Evolutionary conservation across 192 early-diverging fungal genomes (phyloP), one percentile per base, ranked within the genome.

Genomic region (Rhizophagus prolifer): DNA sequence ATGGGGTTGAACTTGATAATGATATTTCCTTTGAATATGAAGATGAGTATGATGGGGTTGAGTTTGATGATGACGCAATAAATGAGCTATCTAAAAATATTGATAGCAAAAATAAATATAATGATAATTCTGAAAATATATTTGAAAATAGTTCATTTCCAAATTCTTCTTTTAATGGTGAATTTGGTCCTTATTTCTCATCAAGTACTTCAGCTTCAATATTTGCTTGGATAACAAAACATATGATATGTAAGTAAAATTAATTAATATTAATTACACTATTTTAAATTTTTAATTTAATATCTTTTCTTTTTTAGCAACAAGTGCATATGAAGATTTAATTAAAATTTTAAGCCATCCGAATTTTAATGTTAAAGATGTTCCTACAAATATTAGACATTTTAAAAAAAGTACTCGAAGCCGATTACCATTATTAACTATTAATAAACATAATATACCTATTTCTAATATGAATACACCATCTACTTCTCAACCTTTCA

Each of bases 191-290:
- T 61, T 61, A 61, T 26, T 61, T 61, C 12, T 26, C 60, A 61
- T 23, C 21, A 23, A 23, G 21, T 61, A 61, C 60, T 26, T 21
- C 60, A 0, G 25, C 60, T 13, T 23, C 25, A 26, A 21, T 61
- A 23, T 61, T 61, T 26, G 25, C 25, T 41, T 67, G 28, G 65
- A 21, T 67, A 12, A 67, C 65, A 9, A 67, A 31, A 19, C 65
- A 67, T 38, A 67, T 67, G 58, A 60, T 60, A 60, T 60, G 21
- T 60, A 60, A 60, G 58, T 16, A 60, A 36, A 41, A 9, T 41
- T 41, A 41, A 9, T 9, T 9, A 41, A 41, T 41, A 31, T 41
- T 41, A 41, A 41, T 1, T 0, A 41, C 9, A 9, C 25, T 60
- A 60, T 21, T 60, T 23, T 25, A 60, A 31, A 31, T 31, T 31